These are phyloP conservation scores for Graphium sp. DNA, from an alignment of 2,329 filamentous ascomycete species.

Conservation along the genomic window DNA sequence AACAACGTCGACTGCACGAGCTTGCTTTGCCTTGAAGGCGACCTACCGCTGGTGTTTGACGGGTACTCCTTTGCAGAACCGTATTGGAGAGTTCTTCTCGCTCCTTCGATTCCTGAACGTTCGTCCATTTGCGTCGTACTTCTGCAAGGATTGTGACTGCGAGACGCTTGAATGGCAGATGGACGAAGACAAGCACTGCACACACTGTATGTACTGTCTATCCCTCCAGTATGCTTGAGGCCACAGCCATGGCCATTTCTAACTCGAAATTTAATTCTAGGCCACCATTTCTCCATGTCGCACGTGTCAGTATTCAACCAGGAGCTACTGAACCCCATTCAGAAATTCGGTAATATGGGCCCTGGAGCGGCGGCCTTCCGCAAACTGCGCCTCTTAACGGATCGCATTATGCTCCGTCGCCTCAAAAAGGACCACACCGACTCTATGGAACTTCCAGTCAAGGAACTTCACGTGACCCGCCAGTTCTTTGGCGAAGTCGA, in stretches of 20 bases:
- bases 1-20: slow-evolving; percentile 81
- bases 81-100: slow-evolving; percentile 95
- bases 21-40: slow-evolving; percentile 80
- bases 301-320: slow-evolving; percentile 65
- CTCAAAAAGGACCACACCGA: slow-evolving; percentile 88
- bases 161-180: slow-evolving; percentile 72
- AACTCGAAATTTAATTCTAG: not conserved
- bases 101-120: slow-evolving; percentile 83
- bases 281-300: slow-evolving; percentile 20
- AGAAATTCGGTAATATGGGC: slow-evolving; percentile 40
- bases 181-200: slow-evolving; percentile 54
- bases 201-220: slow-evolving; percentile 39
- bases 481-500: slow-evolving; percentile 96
- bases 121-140: slow-evolving; percentile 78
- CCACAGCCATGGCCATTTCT: not conserved
- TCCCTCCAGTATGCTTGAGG: not conserved
- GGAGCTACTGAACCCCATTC: slow-evolving; percentile 76
- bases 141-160: slow-evolving; percentile 78
- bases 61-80: slow-evolving; percentile 89
- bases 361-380: slow-evolving; percentile 54
- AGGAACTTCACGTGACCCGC: slow-evolving; percentile 79
- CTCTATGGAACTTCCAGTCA: slow-evolving; percentile 91
- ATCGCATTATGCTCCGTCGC: slow-evolving; percentile 87
- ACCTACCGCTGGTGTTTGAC: slow-evolving; percentile 91
- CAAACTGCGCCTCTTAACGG: slow-evolving; percentile 77